Conservation (phyloP, 305 asterid genomes). For the Plantago coronopus region DNA sequence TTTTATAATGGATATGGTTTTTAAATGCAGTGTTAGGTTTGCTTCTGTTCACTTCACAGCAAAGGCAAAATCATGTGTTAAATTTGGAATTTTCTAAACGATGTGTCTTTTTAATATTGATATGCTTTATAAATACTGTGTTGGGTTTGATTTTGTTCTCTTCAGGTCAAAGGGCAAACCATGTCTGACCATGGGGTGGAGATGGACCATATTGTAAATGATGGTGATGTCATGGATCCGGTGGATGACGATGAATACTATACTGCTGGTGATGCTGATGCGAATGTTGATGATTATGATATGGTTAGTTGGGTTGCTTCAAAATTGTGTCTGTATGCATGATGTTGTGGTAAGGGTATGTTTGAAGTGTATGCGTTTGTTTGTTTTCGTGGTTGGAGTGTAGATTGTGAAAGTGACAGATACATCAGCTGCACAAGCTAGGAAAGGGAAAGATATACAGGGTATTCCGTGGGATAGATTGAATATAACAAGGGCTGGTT, state of each 20-base stretch:
- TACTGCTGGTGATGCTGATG: constrained; percentile 48
- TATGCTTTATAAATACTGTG: too few relatives aligned
- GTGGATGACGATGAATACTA: constrained; percentile 43
- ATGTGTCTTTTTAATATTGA: too few relatives aligned
- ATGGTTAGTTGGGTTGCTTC: constrained; percentile 40
- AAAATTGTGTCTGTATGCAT: neutral
- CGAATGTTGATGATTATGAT: constrained; percentile 54
- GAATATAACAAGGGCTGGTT: constrained; percentile 44
- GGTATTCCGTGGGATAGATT: constrained; percentile 61
- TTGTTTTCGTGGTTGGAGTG: constrained; percentile 20
- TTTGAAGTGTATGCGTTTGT: neutral
- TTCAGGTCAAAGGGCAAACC: constrained; percentile 1
- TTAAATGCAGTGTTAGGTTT: too few relatives aligned
- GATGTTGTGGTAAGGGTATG: constrained; percentile 23
- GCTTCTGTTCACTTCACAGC: too few relatives aligned
- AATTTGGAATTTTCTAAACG: too few relatives aligned
- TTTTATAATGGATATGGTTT: too few relatives aligned
- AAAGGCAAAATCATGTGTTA: too few relatives aligned
- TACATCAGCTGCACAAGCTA: constrained; percentile 51
- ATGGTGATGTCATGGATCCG: constrained; percentile 36
- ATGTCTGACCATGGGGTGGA: constrained; percentile 34
- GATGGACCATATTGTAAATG: constrained; percentile 40
- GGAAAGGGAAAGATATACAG: constrained; percentile 58
- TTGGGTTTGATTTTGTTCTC: too few relatives aligned
- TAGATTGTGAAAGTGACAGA: constrained; percentile 63